Evolutionary conservation across 306 rosid species (phyloP).

Genomic region (Vigna radiata): DNA sequence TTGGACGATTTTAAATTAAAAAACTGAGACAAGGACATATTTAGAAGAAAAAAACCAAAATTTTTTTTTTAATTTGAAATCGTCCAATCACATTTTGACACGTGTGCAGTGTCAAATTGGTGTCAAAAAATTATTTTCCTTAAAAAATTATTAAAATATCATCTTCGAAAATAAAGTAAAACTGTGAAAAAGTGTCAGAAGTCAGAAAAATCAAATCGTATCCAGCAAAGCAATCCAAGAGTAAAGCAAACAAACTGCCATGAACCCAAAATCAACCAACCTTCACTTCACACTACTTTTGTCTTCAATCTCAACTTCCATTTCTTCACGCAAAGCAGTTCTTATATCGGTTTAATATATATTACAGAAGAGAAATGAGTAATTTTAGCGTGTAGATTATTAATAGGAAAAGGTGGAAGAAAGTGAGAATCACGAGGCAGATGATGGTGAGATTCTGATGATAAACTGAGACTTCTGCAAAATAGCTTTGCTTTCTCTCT

Average conservation of each 20-base stretch:
- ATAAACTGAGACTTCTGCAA: constrained; percentile 20
- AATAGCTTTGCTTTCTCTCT: constrained; percentile 21
- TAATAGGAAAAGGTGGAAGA: background rate
- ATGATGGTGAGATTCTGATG: constrained; percentile 20
- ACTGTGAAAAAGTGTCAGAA: constrained; percentile 46
- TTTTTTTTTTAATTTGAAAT: too few relatives aligned
- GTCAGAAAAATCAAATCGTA: constrained; percentile 23
- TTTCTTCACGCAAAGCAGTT: constrained; percentile 62
- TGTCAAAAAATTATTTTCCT: too few relatives aligned
- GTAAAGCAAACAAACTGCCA: constrained; percentile 56
- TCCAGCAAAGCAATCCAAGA: constrained; percentile 47
- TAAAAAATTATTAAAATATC: too few relatives aligned
- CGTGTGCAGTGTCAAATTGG: too few relatives aligned
- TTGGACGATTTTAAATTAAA: too few relatives aligned
- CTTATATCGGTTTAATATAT: too few relatives aligned
- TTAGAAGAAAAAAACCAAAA: too few relatives aligned
- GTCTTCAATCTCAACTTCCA: constrained; percentile 60
- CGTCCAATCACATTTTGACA: too few relatives aligned
- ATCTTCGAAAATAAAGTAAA: too few relatives aligned
- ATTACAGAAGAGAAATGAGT: too few relatives aligned
- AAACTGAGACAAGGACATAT: too few relatives aligned
- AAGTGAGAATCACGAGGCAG: constrained; percentile 32
- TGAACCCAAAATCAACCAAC: constrained; percentile 38
- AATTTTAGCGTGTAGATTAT: too few relatives aligned
- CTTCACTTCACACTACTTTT: constrained; percentile 20